Conservation (phyloP, 2,329 filamentous ascomycete genomes). For the Cryphonectria nitschkei region DNA sequence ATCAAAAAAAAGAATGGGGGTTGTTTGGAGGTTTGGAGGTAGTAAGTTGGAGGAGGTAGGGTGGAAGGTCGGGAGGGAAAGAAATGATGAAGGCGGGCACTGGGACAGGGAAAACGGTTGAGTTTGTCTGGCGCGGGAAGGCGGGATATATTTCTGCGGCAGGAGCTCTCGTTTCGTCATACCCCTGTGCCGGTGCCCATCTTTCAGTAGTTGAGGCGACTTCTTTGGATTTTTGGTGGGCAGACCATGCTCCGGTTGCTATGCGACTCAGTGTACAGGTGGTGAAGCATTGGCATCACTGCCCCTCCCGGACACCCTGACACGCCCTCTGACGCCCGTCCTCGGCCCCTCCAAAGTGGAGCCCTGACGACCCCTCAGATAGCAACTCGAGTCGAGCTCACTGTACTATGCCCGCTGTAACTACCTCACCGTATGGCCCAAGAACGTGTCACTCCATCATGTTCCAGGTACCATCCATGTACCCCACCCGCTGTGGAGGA, state of each 20-base stretch:
- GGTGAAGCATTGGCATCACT: not conserved
- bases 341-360: slow-evolving; percentile 1
- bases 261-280: slow-evolving; percentile 4
- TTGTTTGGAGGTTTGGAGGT: not conserved
- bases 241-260: not conserved
- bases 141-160: slow-evolving; percentile 15
- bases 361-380: not conserved
- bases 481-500: not conserved
- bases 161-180: not conserved
- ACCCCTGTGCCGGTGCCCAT: not conserved
- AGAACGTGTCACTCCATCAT: not conserved
- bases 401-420: not conserved
- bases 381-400: not conserved
- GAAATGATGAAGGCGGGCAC: not conserved
- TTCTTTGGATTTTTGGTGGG: not conserved
- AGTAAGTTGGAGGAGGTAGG: slow-evolving; percentile 25
- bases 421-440: not conserved
- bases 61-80: slow-evolving; percentile 9
- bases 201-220: not conserved
- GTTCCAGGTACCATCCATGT: not conserved
- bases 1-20: not conserved
- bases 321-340: not conserved
- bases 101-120: not conserved
- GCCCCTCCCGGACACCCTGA: not conserved
- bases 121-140: slow-evolving; percentile 9